Evolutionary conservation across 129 eudicot genomes (phyloP).

Genomic region (Sambucus nigra): DNA sequence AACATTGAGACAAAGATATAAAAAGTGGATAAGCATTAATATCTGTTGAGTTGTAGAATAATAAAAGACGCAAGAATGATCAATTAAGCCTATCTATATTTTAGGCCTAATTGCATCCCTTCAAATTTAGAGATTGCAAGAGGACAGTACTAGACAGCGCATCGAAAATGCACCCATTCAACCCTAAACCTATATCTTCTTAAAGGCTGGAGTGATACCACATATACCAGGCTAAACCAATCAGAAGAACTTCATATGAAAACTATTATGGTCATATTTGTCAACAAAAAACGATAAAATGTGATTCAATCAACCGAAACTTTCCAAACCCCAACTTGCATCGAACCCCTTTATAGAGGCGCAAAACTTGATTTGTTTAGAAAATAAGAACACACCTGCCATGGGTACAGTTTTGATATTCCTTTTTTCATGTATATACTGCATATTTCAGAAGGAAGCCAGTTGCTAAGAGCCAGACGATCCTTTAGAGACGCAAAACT

Average conservation of each 20-base stretch:
- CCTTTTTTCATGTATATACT: constrained; percentile 55
- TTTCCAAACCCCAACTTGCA: constrained; percentile 4
- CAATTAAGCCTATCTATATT: not conserved
- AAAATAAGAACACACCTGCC: constrained; percentile 63
- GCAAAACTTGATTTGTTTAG: not conserved
- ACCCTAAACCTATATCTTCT: constrained; percentile 3
- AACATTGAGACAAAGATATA: too few species aligned
- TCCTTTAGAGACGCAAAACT: constrained; percentile 40
- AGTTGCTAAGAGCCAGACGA: constrained; percentile 54
- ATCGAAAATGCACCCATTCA: too few species aligned
- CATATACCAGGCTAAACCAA: not conserved
- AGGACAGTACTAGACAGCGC: too few species aligned
- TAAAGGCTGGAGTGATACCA: too few species aligned
- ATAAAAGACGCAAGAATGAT: not conserved
- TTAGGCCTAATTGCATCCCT: not conserved
- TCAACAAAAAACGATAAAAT: constrained; percentile 1
- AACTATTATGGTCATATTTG: not conserved
- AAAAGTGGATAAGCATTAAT: not conserved
- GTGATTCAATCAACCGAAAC: not conserved
- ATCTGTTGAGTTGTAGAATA: not conserved
- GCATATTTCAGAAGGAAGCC: constrained; percentile 92
- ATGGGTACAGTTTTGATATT: constrained; percentile 73
- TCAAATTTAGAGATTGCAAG: not conserved
- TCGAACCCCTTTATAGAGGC: not conserved
- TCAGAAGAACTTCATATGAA: not conserved